Evolutionary conservation across 495 filamentous ascomycete genomes (phyloP), one percentile per base, ranked within the genome.

Genomic region (Massariosphaeria phaeospora): DNA sequence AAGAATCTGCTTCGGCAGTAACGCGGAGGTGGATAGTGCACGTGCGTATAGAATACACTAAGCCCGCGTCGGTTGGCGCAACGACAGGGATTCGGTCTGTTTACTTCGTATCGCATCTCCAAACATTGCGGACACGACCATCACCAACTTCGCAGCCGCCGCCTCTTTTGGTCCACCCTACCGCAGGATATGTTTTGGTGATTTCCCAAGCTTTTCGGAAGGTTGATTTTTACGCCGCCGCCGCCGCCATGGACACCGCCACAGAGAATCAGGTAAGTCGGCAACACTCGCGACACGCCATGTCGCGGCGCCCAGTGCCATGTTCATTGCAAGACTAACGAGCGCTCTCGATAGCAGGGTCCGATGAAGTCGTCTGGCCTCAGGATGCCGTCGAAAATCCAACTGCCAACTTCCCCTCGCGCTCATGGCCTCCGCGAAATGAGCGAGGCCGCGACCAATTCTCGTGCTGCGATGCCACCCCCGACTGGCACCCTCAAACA

Each of bases 231-330:
- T 20, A 9, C 23, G 39, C 39, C 10, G 3, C 13, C 1, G 13
- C n/a, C n/a, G n/a, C 10, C 43, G 15, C 33, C 33, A 60, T 60
- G 61, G 61, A 64, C 30, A 49, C 41, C 26, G 46, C 55, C 12
- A 55, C 39, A 27, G 57, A 60, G 42, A 64, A 64, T 38, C 52
- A 59, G 61, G 61, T 61, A 61, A 18, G 57, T 17, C n/a, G 24
- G 18, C 46, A 15, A 12, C 10, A n/a, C n/a, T n/a, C n/a, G n/a
- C n/a, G n/a, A n/a, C n/a, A n/a, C n/a, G n/a, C n/a, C n/a, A n/a
- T n/a, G n/a, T n/a, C n/a, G n/a, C n/a, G n/a, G n/a, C n/a, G n/a
- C n/a, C n/a, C n/a, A n/a, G n/a, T n/a, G n/a, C n/a, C n/a, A n/a
- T n/a, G n/a, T n/a, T n/a, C n/a, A n/a, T n/a, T n/a, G n/a, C n/a